Conservation (phyloP, 352 stramenopile species). For the Phytophthora hibernalis region DNA sequence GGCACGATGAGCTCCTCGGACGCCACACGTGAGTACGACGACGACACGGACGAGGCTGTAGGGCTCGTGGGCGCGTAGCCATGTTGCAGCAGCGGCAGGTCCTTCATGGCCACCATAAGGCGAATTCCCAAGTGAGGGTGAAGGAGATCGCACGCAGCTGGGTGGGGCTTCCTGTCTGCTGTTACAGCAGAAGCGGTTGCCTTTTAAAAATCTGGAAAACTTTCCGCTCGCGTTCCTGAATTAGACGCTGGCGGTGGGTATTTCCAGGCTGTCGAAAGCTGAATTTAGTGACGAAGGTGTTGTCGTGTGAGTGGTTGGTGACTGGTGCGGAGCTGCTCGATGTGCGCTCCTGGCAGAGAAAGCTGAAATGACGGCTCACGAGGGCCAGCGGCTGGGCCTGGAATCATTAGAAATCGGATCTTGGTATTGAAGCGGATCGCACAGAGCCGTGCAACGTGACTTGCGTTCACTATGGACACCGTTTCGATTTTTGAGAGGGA, state of each 20-base stretch:
- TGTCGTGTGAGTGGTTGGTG: background rate
- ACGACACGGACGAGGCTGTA: slow-evolving; percentile 59
- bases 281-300: background rate
- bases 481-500: slow-evolving; percentile 24
- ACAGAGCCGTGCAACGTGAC: slow-evolving; percentile 11
- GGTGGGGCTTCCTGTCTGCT: slow-evolving; percentile 10
- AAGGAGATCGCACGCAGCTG: slow-evolving; percentile 1
- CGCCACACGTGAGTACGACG: slow-evolving; percentile 64
- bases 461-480: slow-evolving; percentile 21
- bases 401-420: background rate
- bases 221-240: slow-evolving; percentile 22
- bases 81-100: slow-evolving; percentile 67
- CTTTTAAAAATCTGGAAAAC: slow-evolving; percentile 30
- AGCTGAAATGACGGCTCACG: slow-evolving; percentile 4
- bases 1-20: slow-evolving; percentile 87
- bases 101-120: slow-evolving; percentile 55
- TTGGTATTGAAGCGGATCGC: slow-evolving; percentile 17
- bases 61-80: slow-evolving; percentile 40
- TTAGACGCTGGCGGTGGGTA: slow-evolving; percentile 14
- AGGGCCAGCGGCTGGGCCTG: background rate
- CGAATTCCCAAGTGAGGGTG: slow-evolving; percentile 35
- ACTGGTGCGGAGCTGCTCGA: slow-evolving; percentile 4
- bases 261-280: background rate
- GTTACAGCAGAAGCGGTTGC: background rate
- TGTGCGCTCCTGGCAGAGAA: slow-evolving; percentile 19